A percentile compares a stretch with the other conserved stretches of the same genome.
phyloP scores from a whole-genome alignment of 495 filamentous ascomycete genomes.

The Bathelium albidoporum region DNA sequence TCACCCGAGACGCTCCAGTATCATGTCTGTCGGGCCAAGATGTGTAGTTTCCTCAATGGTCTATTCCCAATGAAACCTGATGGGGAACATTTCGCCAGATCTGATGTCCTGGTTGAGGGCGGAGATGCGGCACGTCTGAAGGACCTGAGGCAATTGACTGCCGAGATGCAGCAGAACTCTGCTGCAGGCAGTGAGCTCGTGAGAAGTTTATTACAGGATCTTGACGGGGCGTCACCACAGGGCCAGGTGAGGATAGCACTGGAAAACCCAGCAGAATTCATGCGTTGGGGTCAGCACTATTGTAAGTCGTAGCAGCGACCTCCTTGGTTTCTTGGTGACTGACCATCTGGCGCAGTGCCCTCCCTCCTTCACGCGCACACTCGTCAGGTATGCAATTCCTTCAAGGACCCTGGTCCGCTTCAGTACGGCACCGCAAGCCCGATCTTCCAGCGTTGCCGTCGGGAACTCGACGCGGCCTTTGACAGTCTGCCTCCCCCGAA shows the following conservation, averaged over 20 bases:
- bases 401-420: constrained; percentile 9
- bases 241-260: constrained; percentile 7
- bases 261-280: not conserved
- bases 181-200: not conserved
- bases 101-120: not conserved
- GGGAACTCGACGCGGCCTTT: constrained; percentile 7
- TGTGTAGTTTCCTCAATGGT: constrained; percentile 1
- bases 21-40: not conserved
- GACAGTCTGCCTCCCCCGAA: constrained; percentile 8
- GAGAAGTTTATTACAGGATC: not conserved
- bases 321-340: not conserved
- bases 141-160: not conserved
- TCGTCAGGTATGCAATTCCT: constrained; percentile 9
- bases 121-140: not conserved
- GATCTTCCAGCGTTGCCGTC: constrained; percentile 6
- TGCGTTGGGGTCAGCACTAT: constrained; percentile 8
- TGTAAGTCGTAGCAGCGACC: not conserved
- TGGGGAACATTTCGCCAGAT: not conserved
- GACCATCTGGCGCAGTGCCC: not conserved
- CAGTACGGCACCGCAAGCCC: constrained; percentile 6
- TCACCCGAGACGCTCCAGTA: not conserved
- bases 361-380: constrained; percentile 8
- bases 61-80: not conserved
- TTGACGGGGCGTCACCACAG: not conserved
- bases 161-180: not conserved